Percentiles rank a stretch among this genome's conserved stretches.
phyloP scores from a whole-genome alignment of 768 basidiomycete genomes.

The Lenzites betulinus region DNA sequence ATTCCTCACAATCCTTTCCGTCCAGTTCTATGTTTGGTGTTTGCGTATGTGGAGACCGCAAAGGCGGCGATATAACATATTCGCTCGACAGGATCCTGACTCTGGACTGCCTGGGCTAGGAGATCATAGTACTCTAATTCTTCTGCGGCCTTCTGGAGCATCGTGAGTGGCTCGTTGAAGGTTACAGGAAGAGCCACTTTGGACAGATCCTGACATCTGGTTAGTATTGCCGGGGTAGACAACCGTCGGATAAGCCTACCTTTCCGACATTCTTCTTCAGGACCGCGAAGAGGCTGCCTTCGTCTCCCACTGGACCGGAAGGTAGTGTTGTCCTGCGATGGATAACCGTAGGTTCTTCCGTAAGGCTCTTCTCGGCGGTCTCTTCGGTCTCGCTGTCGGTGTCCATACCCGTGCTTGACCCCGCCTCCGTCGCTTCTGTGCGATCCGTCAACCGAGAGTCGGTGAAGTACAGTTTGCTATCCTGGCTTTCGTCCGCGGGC shows the following conservation, averaged over 20 bases:
- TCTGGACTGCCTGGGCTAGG: conserved; percentile 62
- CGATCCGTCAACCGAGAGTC: conserved; percentile 16
- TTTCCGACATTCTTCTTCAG: conserved; percentile 90
- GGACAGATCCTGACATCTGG: conserved; percentile 63
- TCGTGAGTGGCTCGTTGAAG: conserved; percentile 86
- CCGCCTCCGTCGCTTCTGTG: conserved; percentile 37
- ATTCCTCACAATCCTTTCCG: conserved; percentile 82
- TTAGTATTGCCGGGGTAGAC: conserved; percentile 6
- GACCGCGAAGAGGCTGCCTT: conserved; percentile 80
- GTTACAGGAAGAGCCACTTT: conserved; percentile 84
- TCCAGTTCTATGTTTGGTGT: conserved; percentile 76
- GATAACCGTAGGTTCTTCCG: conserved; percentile 33
- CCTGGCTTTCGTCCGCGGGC: conserved; percentile 32
- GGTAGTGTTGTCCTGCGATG: conserved; percentile 60
- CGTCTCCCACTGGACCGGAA: conserved; percentile 62
- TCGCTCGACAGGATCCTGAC: conserved; percentile 61
- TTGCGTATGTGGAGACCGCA: conserved; percentile 82
- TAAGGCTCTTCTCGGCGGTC: conserved; percentile 4
- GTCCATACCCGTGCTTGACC: conserved; percentile 50
- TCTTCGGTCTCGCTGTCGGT: conserved; percentile 43
- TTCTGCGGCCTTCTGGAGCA: conserved; percentile 81
- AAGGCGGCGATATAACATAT: conserved; percentile 82
- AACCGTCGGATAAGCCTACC: conserved; percentile 40
- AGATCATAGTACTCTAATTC: conserved; percentile 79
- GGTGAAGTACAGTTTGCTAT: conserved; percentile 30